phyloP scores from a whole-genome alignment of 1,139 yeast genomes.

The Hanseniaspora uvarum region DNA sequence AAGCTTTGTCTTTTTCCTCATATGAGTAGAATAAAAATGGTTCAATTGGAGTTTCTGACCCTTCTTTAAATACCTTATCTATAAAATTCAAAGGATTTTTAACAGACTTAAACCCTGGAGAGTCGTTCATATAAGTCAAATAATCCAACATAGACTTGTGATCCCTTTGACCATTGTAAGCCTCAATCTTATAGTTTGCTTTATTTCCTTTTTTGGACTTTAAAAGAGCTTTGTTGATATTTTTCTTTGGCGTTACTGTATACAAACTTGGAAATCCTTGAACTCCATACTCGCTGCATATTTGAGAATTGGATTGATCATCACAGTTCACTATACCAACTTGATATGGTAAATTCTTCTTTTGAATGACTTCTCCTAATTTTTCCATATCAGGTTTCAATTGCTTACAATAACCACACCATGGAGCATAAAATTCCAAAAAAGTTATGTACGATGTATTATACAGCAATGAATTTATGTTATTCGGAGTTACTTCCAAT shows the following conservation, averaged over 20 bases:
- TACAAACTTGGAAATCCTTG: conserved; percentile 74
- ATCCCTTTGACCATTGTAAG: conserved; percentile 60
- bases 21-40: neutral
- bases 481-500: conserved; percentile 46
- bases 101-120: neutral
- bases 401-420: conserved; percentile 79
- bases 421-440: conserved; percentile 92
- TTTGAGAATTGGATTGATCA: conserved; percentile 47
- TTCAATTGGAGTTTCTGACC: neutral
- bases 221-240: conserved; percentile 20
- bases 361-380: conserved; percentile 47
- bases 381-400: conserved; percentile 49
- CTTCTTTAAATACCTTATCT: neutral
- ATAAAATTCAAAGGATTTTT: neutral
- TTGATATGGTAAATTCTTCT: conserved; percentile 45
- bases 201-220: conserved; percentile 15
- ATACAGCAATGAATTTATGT: conserved; percentile 56
- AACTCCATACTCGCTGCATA: conserved; percentile 60
- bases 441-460: conserved; percentile 66
- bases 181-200: conserved; percentile 37
- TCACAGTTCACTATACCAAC: conserved; percentile 89
- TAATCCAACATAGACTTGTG: conserved; percentile 48
- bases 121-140: neutral
- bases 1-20: neutral
- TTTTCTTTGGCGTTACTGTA: conserved; percentile 35